Base-by-base conservation (phyloP, 1,284 basidiomycete genomes). In the Irpex sp. region DNA sequence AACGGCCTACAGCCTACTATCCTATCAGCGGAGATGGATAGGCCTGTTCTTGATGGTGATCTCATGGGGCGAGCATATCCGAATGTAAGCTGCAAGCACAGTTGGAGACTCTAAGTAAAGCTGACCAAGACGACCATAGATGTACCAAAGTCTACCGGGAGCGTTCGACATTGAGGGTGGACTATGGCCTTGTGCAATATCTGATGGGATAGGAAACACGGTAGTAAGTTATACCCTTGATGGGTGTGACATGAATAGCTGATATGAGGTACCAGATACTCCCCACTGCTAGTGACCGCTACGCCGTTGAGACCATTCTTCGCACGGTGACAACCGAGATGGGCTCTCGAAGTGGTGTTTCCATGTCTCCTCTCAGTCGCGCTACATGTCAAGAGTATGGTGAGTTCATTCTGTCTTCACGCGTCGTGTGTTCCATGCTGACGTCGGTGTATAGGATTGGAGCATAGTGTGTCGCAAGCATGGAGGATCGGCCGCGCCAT, bases 1-100 rank as follows among this genome's bases (percentile, higher is more conserved):
- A 87, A 87, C 67, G 85, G 85, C 37, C 78, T 86, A 66, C 77
- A 84, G 72, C 78, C 80, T 21, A 77, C 84, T 70, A 73, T 82
- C 19, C 75, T 79, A 53, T 80, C 81, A 2, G 74, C 76, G 5
- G 70, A 71, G 58, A 68, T 72, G 68, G 68, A 68, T 57, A 72
- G 71, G 62, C 57, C 62, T 15, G 69, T 72, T 7, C 63, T 73
- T 1, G 70, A 74, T 62, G 73, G 75, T 39, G 85, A 87, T 69
- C 80, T 83, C 60, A 85, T 85, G 83, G 83, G 83, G 7, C 79
- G 81, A 61, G 80, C 80, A 63, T 75, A 76, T 62, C 73, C 72
- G 0, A 76, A 74, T 55, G 73, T 75, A 50, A 58, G 71, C 62
- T 31, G 35, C 54, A 54, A 61, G 51, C 6, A 60, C 47, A 37